Percentiles rank a stretch among this genome's conserved stretches.
phyloP scores from a whole-genome alignment of 345 rosid species.

The Gynandropsis gynandra region DNA sequence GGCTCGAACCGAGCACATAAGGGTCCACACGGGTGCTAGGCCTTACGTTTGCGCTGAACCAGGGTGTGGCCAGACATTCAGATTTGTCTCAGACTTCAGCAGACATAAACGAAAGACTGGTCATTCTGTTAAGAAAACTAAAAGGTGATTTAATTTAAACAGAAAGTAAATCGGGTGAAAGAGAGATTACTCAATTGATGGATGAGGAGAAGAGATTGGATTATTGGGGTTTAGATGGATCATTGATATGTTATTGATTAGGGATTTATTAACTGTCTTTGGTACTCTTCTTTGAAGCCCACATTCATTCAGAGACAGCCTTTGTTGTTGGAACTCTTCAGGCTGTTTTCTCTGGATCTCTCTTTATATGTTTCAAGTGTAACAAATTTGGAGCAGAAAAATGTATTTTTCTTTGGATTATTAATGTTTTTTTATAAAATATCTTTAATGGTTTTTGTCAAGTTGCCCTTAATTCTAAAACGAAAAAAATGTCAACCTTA shows the following conservation, averaged over 20 bases:
- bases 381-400: too few relatives aligned
- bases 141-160: conserved; percentile 25
- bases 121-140: conserved; percentile 61
- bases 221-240: background rate
- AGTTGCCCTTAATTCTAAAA: too few relatives aligned
- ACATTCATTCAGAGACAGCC: conserved; percentile 13
- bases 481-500: too few relatives aligned
- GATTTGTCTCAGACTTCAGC: conserved; percentile 93
- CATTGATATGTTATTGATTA: too few relatives aligned
- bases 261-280: background rate
- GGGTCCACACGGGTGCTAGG: conserved; percentile 97
- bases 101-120: conserved; percentile 96
- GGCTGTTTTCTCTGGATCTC: too few relatives aligned
- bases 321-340: background rate
- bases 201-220: conserved; percentile 26
- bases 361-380: too few relatives aligned
- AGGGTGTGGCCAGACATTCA: conserved; percentile 86
- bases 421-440: too few relatives aligned
- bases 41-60: conserved; percentile 77
- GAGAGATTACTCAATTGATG: conserved; percentile 34
- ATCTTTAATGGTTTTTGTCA: too few relatives aligned
- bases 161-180: conserved; percentile 24
- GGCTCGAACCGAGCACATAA: conserved; percentile 90
- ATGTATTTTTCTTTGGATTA: too few relatives aligned
- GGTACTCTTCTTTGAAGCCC: background rate